Evolutionary conservation across 148 eudicot genomes (phyloP), one percentile per base, ranked within the genome.

Genomic region (Camellia granthamiana): DNA sequence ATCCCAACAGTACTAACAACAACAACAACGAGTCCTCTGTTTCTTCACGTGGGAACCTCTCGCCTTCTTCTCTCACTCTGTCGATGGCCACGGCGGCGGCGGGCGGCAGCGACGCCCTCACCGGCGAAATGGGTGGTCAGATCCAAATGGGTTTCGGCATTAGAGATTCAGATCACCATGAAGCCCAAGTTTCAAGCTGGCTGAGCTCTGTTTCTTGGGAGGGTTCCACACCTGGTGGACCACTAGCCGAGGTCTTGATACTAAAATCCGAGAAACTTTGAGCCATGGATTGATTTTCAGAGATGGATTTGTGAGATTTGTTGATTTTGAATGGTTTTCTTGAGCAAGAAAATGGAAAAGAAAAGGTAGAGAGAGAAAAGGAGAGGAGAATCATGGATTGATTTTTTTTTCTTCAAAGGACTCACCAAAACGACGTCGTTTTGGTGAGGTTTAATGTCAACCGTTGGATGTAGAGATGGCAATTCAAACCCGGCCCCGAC

Each of bases 161-260:
- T 72, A 59, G 72, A 68, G 89, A 89, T 70, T 83, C 88, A 13
- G 74, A 66, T 13, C 46, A 0, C 16, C 69, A 64, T 49, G 55
- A 71, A 64, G 10, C 67, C 41, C 71, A 78, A 4, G 52, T 15
- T 54, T 59, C 77, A 5, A 77, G 68, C 70, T 87, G 79, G 83
- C 6, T 75, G 8, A 75, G 77, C 64, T 77, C 81, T 21, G 72
- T 56, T 77, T 75, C 85, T 47, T 85, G 79, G 78, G 61, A 52
- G 67, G 82, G 58, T 44, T 77, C 84, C n/a, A 61, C 83, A 12
- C 86, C 85, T 1, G 95, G 97, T 51, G 95, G 95, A n/a, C 97
- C 97, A 15, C 78, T 93, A 46, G 97, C 93, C n/a, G 97, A 93
- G 85, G 95, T 81, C 23, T 76, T 93, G 7, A 68, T n/a, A n/a